These are phyloP conservation scores for Globisporangium alternatum DNA, from an alignment of 352 stramenopile genomes.

Conservation along the genomic window DNA sequence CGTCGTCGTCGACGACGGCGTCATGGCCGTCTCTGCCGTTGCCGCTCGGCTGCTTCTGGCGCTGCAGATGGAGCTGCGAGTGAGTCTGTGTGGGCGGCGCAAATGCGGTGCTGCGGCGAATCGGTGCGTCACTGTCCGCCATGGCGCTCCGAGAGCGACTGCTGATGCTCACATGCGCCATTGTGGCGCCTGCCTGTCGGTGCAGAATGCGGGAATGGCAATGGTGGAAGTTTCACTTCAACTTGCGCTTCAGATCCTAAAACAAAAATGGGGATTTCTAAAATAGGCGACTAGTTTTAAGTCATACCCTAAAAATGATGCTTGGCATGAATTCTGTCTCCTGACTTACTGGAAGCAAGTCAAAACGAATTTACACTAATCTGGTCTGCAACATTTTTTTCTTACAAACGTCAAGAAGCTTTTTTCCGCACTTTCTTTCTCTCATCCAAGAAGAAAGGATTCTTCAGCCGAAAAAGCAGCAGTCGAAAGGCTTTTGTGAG, in stretches of 20 bases:
- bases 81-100: not conserved
- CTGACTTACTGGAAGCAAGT: not conserved
- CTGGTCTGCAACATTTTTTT: no score
- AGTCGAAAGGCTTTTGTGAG: no score
- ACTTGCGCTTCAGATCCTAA: not conserved
- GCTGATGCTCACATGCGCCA: slow-evolving; percentile 9
- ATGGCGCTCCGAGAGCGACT: not conserved
- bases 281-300: not conserved
- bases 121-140: not conserved
- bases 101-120: not conserved
- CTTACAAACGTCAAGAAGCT: no score
- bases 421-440: not conserved
- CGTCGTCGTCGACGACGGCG: slow-evolving; percentile 24
- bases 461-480: slow-evolving; percentile 5
- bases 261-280: not conserved
- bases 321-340: no score
- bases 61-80: slow-evolving; percentile 1
- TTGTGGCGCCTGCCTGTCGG: not conserved
- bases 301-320: no score
- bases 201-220: not conserved
- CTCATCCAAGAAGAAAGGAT: not conserved
- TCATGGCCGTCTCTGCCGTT: slow-evolving; percentile 1
- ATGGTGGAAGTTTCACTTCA: slow-evolving; percentile 1
- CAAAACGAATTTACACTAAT: not conserved
- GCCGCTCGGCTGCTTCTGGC: slow-evolving; percentile 4